Evolutionary conservation across 2,329 filamentous ascomycete genomes (phyloP).

Genomic region (Fusarium subtropicale): DNA sequence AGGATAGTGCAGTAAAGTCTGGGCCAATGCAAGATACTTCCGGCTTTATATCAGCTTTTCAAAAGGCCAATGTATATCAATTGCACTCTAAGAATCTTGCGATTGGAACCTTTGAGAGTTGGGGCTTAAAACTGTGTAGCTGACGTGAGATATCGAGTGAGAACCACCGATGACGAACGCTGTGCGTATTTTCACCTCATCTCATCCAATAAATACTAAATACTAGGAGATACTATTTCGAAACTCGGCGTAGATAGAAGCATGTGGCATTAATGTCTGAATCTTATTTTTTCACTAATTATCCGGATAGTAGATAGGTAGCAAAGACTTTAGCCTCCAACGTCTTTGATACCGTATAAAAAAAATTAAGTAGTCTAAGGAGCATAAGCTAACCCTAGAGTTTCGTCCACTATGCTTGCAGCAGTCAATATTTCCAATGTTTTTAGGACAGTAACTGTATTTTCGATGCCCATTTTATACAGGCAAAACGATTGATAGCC

Average conservation of each 20-base stretch:
- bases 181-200: neutral
- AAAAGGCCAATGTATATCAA: neutral
- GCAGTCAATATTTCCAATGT: neutral
- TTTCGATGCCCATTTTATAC: neutral
- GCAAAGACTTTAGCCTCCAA: too few species aligned
- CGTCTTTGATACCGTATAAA: too few species aligned
- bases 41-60: neutral
- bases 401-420: too few species aligned
- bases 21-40: neutral
- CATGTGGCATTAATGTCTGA: neutral
- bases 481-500: neutral
- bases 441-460: neutral
- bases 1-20: rapidly evolving
- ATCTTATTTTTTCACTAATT: too few species aligned
- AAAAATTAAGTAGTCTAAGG: too few species aligned
- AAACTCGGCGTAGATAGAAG: neutral
- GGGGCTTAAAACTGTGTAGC: neutral
- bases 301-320: too few species aligned
- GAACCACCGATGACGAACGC: neutral
- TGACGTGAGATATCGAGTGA: neutral
- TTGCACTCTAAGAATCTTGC: neutral
- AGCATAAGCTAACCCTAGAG: too few species aligned
- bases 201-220: neutral
- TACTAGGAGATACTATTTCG: neutral
- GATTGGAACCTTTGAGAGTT: too few species aligned